Base-by-base conservation (phyloP, 202 grass and related monocot species). In the Digitaria exilis region DNA sequence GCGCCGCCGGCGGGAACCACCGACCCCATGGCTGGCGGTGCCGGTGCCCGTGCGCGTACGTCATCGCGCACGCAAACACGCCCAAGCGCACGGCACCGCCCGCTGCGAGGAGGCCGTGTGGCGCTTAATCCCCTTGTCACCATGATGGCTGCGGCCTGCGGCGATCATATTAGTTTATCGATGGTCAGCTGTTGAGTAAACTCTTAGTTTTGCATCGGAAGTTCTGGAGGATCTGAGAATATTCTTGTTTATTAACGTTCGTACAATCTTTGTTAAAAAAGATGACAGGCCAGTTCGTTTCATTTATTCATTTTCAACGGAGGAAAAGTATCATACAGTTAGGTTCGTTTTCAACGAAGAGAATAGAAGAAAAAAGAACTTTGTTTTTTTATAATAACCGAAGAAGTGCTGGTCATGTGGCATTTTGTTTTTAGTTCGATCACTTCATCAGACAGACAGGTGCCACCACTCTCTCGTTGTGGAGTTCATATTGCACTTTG, bases 1-100 rank as follows among this genome's bases (percentile, higher is more conserved):
- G 26, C 66, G 66, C 65, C 65, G 65, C 37, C 65, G 65, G 65
- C 35, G 37, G 65, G 22, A 42, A 44, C 65, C 65, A 41, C n/a
- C 65, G 65, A 22, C 35, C 34, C 34, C n/a, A 21, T 4, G 45
- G 51, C 18, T 19, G 51, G 49, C 18, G 49, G 37, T 45, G 43
- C 43, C 43, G 43, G 43, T 50, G 17, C 49, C 49, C 37, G 18
- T 11, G 65, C 3, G 6, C 24, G 4, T 18, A 13, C 71, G 62
- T 82, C 85, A 76, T 52, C 15, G 61, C 28, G 39, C 50, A 82
- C 62, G 52, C 39, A 69, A 70, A 54, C 78, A 51, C 24, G 14
- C 41, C 29, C 4, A 49, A 73, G 22, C 28, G 37, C 68, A 79
- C 60, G 22, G 14, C 25, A 25, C 31, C 43, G 9, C 26, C 32